Evolutionary conservation across 2,329 filamentous ascomycete genomes (phyloP), one percentile per base, ranked within the genome.

Genomic region (Peltaster fructicola): DNA sequence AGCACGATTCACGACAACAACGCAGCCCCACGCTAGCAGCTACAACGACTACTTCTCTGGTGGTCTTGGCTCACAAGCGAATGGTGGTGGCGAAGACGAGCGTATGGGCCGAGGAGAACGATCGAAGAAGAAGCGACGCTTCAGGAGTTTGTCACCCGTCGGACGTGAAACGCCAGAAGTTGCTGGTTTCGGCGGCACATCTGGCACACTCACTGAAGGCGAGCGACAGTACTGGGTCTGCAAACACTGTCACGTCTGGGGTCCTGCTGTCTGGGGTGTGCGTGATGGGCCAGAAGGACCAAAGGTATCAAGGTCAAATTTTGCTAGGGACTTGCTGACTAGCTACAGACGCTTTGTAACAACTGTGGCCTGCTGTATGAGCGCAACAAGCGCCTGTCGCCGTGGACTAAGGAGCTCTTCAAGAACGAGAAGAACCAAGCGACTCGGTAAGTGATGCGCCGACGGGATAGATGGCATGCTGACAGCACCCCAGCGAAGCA

Each of bases 41-140:
- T 24, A 36, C 8, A 35, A 34, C 30, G 67, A 68, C 26, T 72
- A 68, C 45, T 73, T 71, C 38, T 64, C 65, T 32, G 56, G 64
- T 19, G 45, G 44, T 11, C 36, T 47, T 8, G 47, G 45, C 7
- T 34, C 40, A 16, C 41, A 43, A 17, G 19, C 61, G 58, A 33
- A 48, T 44, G 31, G 47, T 14, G 41, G 39, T 10, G 45, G 34
- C 8, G 47, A 57, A 20, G 68, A 93, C 44, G 81, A 90, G 44
- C 68, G 79, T 4, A 84, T 93, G 72, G 85, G 85, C 12, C 65
- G 85, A 27, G 85, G 85, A 13, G 85, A 93, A 53, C 62, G 85
- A 22, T 88, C 77, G 40, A 95, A 92, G 64, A 91, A 91, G 63
- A 93, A 93, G 68, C 68, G 79, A 36, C 67, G 84, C 14, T 91